Conservation (phyloP, 495 filamentous ascomycete species). For the Xylaria grammica region DNA sequence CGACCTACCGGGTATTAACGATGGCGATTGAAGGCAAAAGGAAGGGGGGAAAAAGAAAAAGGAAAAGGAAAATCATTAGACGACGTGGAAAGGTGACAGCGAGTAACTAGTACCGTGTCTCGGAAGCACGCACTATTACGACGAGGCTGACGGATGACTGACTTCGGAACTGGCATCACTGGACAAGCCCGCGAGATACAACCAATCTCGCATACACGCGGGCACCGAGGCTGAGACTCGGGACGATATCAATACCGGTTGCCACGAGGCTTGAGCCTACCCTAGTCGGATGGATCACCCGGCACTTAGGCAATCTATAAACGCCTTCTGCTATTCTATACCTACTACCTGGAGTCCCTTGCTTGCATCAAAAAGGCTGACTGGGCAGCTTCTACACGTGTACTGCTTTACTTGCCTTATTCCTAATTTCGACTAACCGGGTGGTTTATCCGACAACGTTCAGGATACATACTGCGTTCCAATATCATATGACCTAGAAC, state of each 20-base stretch:
- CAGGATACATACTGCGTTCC: too few relatives aligned
- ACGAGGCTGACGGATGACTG: not conserved
- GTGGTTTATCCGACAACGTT: too few relatives aligned
- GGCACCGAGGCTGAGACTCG: slow-evolving; percentile 21
- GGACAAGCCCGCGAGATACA: too few relatives aligned
- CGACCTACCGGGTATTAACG: not conserved
- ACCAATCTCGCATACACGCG: not conserved
- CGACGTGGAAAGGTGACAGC: not conserved
- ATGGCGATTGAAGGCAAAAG: not conserved
- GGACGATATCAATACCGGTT: not conserved
- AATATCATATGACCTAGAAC: too few relatives aligned
- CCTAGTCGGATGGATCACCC: not conserved
- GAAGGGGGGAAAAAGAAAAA: not conserved
- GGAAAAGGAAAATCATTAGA: not conserved
- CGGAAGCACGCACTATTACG: too few relatives aligned
- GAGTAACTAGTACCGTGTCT: too few relatives aligned
- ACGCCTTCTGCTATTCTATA: not conserved
- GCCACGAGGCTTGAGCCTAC: slow-evolving; percentile 9
- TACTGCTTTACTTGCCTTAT: too few relatives aligned
- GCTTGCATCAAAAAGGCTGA: too few relatives aligned
- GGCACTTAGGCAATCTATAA: not conserved
- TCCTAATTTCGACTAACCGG: too few relatives aligned
- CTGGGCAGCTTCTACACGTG: too few relatives aligned
- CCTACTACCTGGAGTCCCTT: too few relatives aligned
- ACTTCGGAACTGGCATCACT: too few relatives aligned